A percentile compares a stretch with the other conserved stretches of the same genome.
Conservation (phyloP, 768 basidiomycete genomes). For the Lactifluus pinguis region DNA sequence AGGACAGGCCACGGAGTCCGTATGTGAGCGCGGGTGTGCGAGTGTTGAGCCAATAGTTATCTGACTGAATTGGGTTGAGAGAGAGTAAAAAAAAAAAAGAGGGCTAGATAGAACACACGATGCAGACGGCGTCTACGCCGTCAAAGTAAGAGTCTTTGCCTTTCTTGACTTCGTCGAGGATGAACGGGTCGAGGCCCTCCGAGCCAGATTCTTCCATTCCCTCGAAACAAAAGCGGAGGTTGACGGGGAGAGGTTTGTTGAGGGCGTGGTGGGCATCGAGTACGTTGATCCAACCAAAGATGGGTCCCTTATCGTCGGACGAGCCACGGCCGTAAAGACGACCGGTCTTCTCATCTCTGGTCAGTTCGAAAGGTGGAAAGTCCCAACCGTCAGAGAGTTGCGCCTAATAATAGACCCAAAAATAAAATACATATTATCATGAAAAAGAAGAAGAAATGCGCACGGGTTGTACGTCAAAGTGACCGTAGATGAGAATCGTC, state of each 20-base stretch:
- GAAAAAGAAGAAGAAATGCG: slow-evolving; percentile 20
- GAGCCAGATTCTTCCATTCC: slow-evolving; percentile 97
- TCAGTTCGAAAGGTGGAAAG: slow-evolving; percentile 75
- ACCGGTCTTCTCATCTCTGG: slow-evolving; percentile 40
- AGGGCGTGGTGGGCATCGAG: slow-evolving; percentile 72
- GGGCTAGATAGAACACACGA: slow-evolving; percentile 35
- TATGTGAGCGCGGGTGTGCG: slow-evolving; percentile 78
- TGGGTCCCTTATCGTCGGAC: slow-evolving; percentile 86
- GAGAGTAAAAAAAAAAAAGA: not conserved
- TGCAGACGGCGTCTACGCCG: slow-evolving; percentile 89
- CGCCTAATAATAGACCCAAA: slow-evolving; percentile 27
- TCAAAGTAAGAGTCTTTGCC: slow-evolving; percentile 69
- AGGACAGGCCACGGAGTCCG: slow-evolving; percentile 80
- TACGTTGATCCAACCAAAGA: slow-evolving; percentile 85
- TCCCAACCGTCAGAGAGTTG: slow-evolving; percentile 72
- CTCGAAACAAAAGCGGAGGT: slow-evolving; percentile 87
- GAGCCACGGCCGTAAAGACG: slow-evolving; percentile 80
- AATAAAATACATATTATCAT: not conserved
- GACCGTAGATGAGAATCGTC: slow-evolving; percentile 89
- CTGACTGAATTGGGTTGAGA: slow-evolving; percentile 42
- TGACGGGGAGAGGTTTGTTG: slow-evolving; percentile 71
- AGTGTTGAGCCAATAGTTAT: slow-evolving; percentile 91
- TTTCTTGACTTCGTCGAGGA: slow-evolving; percentile 58
- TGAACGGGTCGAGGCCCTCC: slow-evolving; percentile 84
- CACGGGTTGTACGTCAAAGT: slow-evolving; percentile 93